A percentile compares a stretch with the other conserved stretches of the same genome.
These are phyloP conservation scores for Fusarium buxicola DNA, from an alignment of 2,329 filamentous ascomycete species.

Conservation along the genomic window DNA sequence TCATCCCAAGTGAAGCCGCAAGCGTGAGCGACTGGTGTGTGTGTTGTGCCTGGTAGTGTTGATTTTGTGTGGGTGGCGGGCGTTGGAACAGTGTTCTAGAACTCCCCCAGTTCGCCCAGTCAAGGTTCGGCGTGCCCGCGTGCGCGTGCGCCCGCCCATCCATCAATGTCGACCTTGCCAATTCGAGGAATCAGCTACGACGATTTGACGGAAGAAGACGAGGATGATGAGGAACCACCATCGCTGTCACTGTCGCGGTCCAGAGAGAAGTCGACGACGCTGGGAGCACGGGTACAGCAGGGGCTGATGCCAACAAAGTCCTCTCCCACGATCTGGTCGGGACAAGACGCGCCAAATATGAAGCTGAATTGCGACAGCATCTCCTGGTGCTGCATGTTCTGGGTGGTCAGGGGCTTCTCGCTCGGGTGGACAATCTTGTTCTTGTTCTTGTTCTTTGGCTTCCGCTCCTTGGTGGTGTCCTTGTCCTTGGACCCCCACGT, in stretches of 20 bases:
- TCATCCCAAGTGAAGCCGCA: constrained; percentile 9
- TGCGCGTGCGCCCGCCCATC: constrained; percentile 32
- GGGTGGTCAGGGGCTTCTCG: constrained; percentile 58
- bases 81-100: constrained; percentile 31
- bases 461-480: constrained; percentile 47
- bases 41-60: constrained; percentile 12
- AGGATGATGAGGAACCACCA: constrained; percentile 35
- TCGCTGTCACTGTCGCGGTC: constrained; percentile 42
- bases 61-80: constrained; percentile 16
- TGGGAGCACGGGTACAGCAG: constrained; percentile 56
- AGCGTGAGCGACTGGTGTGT: constrained; percentile 12
- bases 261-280: constrained; percentile 47
- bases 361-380: constrained; percentile 59
- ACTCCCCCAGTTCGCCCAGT: constrained; percentile 31
- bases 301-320: constrained; percentile 57
- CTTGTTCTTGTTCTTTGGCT: constrained; percentile 46
- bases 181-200: constrained; percentile 38
- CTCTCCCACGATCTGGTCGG: constrained; percentile 49
- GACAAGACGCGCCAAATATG: constrained; percentile 56
- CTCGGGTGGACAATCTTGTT: constrained; percentile 53
- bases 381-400: constrained; percentile 61
- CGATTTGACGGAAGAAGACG: constrained; percentile 31
- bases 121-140: constrained; percentile 29
- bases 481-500: constrained; percentile 48
- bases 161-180: constrained; percentile 33